Conservation (phyloP, 2,329 filamentous ascomycete species). For the Dothistroma pini region DNA sequence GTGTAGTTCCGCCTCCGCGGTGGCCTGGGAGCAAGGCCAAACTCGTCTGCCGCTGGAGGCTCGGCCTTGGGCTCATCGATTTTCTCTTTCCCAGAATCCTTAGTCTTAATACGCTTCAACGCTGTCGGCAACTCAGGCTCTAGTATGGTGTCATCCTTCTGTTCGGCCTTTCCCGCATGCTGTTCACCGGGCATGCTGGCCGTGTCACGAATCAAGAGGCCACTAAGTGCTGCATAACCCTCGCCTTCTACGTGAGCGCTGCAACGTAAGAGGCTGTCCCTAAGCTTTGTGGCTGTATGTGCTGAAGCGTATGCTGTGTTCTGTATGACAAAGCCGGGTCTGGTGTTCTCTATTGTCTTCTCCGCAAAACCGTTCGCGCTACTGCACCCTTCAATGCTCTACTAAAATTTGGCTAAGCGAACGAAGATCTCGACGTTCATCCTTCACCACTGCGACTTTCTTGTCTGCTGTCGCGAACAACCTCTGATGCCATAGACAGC, state of each 20-base stretch:
- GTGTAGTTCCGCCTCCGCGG: slow-evolving; percentile 29
- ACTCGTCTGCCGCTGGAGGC: slow-evolving; percentile 35
- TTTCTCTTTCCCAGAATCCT: slow-evolving; percentile 15
- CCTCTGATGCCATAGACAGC: slow-evolving; percentile 10
- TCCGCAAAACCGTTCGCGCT: not conserved
- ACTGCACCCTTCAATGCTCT: not conserved
- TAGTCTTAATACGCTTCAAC: slow-evolving; percentile 17
- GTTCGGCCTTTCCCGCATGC: slow-evolving; percentile 5
- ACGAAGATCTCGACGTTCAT: not conserved
- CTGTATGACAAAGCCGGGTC: not conserved
- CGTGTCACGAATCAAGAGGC: not conserved
- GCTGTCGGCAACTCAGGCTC: slow-evolving; percentile 6
- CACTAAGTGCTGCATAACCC: not conserved
- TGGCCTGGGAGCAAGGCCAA: slow-evolving; percentile 36
- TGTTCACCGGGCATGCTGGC: slow-evolving; percentile 17
- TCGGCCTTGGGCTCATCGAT: slow-evolving; percentile 24
- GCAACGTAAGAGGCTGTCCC: not conserved
- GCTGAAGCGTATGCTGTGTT: not conserved
- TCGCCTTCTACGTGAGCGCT: not conserved
- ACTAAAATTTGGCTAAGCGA: not conserved
- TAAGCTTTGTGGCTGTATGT: not conserved
- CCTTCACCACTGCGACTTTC: slow-evolving; percentile 4
- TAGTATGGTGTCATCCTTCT: not conserved
- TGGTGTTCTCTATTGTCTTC: not conserved
- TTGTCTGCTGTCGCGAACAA: not conserved